A percentile compares a stretch with the other conserved stretches of the same genome.
phyloP scores from a whole-genome alignment of 192 early-diverging fungal genomes.

The Rhizophagus prolifer region DNA sequence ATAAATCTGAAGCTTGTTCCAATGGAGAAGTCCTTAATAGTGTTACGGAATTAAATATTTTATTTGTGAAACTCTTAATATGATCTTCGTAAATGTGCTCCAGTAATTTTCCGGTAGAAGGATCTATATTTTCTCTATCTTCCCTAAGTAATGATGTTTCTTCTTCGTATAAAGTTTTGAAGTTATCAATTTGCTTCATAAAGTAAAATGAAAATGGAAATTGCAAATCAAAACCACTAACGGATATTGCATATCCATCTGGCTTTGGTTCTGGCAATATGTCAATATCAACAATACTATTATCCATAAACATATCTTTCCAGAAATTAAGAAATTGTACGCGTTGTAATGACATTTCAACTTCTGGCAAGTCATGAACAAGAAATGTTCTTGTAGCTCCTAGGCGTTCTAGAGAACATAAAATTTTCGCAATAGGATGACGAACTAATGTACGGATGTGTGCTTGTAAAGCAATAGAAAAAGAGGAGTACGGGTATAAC shows the following conservation, averaged over 20 bases:
- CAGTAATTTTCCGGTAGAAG: background rate
- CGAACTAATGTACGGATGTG: slow-evolving; percentile 23
- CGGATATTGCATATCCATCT: slow-evolving; percentile 20
- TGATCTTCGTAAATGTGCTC: background rate
- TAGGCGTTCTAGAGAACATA: slow-evolving; percentile 22
- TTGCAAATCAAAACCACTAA: slow-evolving; percentile 4
- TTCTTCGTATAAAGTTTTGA: slow-evolving; percentile 28
- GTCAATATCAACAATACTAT: slow-evolving; percentile 20
- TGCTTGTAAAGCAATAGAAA: slow-evolving; percentile 19
- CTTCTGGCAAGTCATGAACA: background rate
- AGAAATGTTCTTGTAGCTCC: slow-evolving; percentile 17
- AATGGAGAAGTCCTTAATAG: slow-evolving; percentile 8
- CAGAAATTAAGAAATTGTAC: slow-evolving; percentile 16
- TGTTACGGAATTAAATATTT: slow-evolving; percentile 1
- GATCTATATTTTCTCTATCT: slow-evolving; percentile 19
- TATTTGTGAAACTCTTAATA: background rate
- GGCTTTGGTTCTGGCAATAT: slow-evolving; percentile 14
- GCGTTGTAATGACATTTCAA: background rate
- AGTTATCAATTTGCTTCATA: slow-evolving; percentile 24
- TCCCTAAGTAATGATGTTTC: background rate
- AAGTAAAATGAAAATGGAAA: slow-evolving; percentile 36
- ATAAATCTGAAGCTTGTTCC: slow-evolving; percentile 5
- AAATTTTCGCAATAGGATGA: slow-evolving; percentile 25
- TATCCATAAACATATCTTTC: slow-evolving; percentile 26
- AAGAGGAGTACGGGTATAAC: slow-evolving; percentile 24